These are phyloP conservation scores for Chaetomium globosum DNA, from an alignment of 2,329 filamentous ascomycete genomes.

Conservation along the genomic window DNA sequence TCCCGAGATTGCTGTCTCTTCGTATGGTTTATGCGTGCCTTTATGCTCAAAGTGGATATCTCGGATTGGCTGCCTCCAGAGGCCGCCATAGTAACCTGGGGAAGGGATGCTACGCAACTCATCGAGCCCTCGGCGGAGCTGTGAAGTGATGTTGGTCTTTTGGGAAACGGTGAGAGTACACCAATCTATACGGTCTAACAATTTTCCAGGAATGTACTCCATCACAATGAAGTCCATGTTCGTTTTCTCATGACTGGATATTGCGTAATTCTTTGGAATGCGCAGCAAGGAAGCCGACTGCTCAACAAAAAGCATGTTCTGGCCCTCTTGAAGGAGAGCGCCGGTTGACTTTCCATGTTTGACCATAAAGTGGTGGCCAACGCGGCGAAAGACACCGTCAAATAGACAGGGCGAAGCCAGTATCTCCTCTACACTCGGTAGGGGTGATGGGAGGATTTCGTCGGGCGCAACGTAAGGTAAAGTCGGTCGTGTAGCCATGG, in stretches of 20 bases:
- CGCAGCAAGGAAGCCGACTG: background rate
- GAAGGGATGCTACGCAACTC: slow-evolving; percentile 19
- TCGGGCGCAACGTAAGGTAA: background rate
- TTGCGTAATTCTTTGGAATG: slow-evolving; percentile 14
- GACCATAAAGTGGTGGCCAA: slow-evolving; percentile 3
- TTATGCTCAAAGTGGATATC: background rate
- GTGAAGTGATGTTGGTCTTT: background rate
- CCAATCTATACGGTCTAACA: too few species aligned
- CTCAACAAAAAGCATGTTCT: slow-evolving; percentile 16
- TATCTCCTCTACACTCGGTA: background rate
- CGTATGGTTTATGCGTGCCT: background rate
- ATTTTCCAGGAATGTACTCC: slow-evolving; percentile 14
- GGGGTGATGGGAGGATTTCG: background rate
- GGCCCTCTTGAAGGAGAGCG: slow-evolving; percentile 5
- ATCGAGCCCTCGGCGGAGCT: slow-evolving; percentile 2
- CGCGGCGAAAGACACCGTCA: background rate
- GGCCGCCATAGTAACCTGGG: slow-evolving; percentile 16
- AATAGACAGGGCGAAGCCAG: background rate
- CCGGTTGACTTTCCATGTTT: background rate
- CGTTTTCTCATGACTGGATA: background rate
- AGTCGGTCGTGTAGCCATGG: background rate
- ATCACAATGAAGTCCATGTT: background rate
- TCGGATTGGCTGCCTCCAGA: slow-evolving; percentile 7
- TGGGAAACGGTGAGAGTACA: too few species aligned
- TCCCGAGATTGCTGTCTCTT: background rate